Evolutionary conservation across 352 stramenopile species (phyloP), one percentile per base, ranked within the genome.

Genomic region (Aphanomyces cochlioides): DNA sequence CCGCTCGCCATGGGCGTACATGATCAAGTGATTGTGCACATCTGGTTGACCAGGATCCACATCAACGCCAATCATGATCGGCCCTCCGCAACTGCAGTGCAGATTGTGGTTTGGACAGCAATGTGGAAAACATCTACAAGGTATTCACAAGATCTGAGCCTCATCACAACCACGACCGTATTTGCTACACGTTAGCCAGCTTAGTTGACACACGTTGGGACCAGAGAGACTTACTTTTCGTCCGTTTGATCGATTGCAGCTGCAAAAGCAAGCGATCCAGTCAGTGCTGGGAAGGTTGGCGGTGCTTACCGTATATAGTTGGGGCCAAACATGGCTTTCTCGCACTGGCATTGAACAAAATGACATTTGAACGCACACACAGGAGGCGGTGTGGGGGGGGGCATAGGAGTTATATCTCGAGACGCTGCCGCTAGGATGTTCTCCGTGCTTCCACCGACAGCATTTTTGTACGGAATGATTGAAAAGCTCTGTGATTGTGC

Each of bases 181-280:
- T 17, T 58, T 58, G 50, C 50, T 58, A 58, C 56, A 63, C 50
- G 2, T 10, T 28, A n/a, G 48, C 10, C 19, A 57, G 36, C 2
- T 36, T 39, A 41, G 7, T 21, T 7, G 15, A 48, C 12, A 19
- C 19, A 50, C 7, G 13, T 19, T 10, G 1, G 21, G 36, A 13
- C 12, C 7, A n/a, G 7, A 13, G 15, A 19, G 36, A 17, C 56
- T 7, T 47, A 65, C 57, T 41, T 65, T 65, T 38, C 57, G 36
- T 7, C 57, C 57, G 57, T 65, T 65, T n/a, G 57, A 17, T n/a
- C 38, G 28, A 41, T 65, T 65, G 57, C 57, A 65, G 37, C 57
- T 65, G 17, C 36, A 39, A 13, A 63, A 15, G 8, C 8, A 39
- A 12, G 15, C 1, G 28, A 39, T 7, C 28, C 0, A 58, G 13